phyloP scores from a whole-genome alignment of 345 rosid species.

The Euphorbia lathyris region DNA sequence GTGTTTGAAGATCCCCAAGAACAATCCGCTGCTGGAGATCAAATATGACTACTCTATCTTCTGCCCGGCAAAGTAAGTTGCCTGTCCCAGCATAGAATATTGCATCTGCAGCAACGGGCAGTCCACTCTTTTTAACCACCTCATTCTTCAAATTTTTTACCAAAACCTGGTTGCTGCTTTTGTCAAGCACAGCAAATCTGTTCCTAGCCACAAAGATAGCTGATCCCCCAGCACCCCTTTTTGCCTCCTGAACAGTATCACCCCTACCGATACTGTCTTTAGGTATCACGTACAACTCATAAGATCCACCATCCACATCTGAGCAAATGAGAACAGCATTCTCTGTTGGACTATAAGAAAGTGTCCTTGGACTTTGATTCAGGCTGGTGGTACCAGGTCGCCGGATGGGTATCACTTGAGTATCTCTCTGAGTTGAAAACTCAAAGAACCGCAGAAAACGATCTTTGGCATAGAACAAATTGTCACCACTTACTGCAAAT shows the following conservation, averaged over 20 bases:
- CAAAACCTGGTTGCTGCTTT: constrained; percentile 75
- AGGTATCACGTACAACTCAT: constrained; percentile 79
- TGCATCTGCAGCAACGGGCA: constrained; percentile 75
- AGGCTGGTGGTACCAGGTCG: constrained; percentile 72
- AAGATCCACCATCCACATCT: constrained; percentile 90
- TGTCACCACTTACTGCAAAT: constrained; percentile 75
- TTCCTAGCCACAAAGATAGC: constrained; percentile 84
- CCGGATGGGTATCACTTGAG: constrained; percentile 77
- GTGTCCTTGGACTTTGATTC: constrained; percentile 86
- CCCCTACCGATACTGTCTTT: constrained; percentile 72
- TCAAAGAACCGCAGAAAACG: constrained; percentile 78
- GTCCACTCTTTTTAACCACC: constrained; percentile 67
- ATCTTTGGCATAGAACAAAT: constrained; percentile 72
- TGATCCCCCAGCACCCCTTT: constrained; percentile 78
- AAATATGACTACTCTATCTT: constrained; percentile 76
- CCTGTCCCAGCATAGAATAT: constrained; percentile 94
- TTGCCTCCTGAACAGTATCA: constrained; percentile 74
- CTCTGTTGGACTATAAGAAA: constrained; percentile 92
- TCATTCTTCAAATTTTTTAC: constrained; percentile 80
- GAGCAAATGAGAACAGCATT: constrained; percentile 83
- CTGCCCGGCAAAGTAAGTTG: constrained; percentile 77
- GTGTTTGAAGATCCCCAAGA: constrained; percentile 80
- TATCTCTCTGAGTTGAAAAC: constrained; percentile 68
- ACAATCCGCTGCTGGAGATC: constrained; percentile 90
- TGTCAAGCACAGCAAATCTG: constrained; percentile 90